Percentiles rank a stretch among this genome's conserved stretches.
phyloP scores from a whole-genome alignment of 2,329 filamentous ascomycete genomes.

The Aspergillus calidoustus region DNA sequence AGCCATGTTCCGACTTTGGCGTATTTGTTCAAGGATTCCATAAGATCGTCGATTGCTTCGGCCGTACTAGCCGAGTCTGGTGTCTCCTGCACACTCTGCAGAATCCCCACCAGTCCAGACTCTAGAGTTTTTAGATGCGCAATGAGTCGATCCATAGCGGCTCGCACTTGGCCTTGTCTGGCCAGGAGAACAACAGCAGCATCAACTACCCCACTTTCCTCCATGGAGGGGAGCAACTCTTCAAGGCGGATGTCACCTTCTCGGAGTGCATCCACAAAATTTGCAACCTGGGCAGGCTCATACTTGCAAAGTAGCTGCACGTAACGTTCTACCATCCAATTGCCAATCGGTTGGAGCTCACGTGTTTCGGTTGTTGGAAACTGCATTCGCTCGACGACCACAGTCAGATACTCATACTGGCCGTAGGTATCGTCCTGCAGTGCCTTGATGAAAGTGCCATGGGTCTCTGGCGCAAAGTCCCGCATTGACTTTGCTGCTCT shows the following conservation, averaged over 20 bases:
- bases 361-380: constrained; percentile 36
- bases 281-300: constrained; percentile 78
- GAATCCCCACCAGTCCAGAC: constrained; percentile 73
- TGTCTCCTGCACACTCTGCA: constrained; percentile 64
- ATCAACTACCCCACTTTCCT: constrained; percentile 86
- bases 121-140: constrained; percentile 80
- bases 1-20: constrained; percentile 93
- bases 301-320: constrained; percentile 90
- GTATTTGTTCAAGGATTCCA: constrained; percentile 84
- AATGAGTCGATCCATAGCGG: constrained; percentile 85
- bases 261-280: constrained; percentile 78
- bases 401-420: constrained; percentile 77
- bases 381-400: constrained; percentile 68
- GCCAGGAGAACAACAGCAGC: constrained; percentile 91
- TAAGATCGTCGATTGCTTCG: constrained; percentile 72
- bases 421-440: constrained; percentile 64
- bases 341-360: constrained; percentile 45
- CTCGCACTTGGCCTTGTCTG: constrained; percentile 78
- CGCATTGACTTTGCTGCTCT: constrained; percentile 70
- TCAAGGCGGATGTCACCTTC: constrained; percentile 79
- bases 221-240: constrained; percentile 81
- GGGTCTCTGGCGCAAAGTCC: constrained; percentile 64
- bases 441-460: constrained; percentile 67
- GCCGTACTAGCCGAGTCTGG: constrained; percentile 63
- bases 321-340: constrained; percentile 78